Evolutionary conservation across 495 filamentous ascomycete species (phyloP).

Genomic region (Penicillium cosmopolitanum): DNA sequence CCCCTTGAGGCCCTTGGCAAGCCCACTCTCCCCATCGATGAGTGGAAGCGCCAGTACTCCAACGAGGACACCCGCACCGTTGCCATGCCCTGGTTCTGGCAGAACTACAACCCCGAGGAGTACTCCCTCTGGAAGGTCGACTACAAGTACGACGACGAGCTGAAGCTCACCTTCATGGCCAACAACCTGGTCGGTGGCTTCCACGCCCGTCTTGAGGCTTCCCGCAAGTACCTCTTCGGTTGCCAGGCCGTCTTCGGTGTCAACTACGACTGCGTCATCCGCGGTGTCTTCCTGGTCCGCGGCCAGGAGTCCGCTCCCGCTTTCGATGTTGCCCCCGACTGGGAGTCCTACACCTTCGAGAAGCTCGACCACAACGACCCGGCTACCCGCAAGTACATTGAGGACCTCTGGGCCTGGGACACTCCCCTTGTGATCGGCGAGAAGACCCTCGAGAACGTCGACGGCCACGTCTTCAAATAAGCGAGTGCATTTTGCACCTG

Average conservation of each 20-base stretch:
- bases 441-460: conserved; percentile 78
- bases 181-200: conserved; percentile 96
- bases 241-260: conserved; percentile 84
- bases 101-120: conserved; percentile 88
- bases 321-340: conserved; percentile 96
- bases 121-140: conserved; percentile 90
- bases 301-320: conserved; percentile 84
- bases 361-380: conserved; percentile 89
- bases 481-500: conserved; percentile 31
- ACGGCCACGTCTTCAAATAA: conserved; percentile 99
- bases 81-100: conserved; percentile 97
- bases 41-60: conserved; percentile 99
- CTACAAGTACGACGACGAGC: conserved; percentile 99
- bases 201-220: conserved; percentile 95
- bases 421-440: conserved; percentile 74
- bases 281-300: conserved; percentile 91
- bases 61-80: conserved; percentile 85
- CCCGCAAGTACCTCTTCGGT: conserved; percentile 98
- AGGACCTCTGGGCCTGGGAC: conserved; percentile 90
- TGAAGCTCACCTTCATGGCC: conserved; percentile 96
- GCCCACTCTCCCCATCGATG: conserved; percentile 82
- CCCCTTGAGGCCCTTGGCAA: conserved; percentile 84
- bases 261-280: conserved; percentile 84
- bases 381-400: conserved; percentile 81
- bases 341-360: conserved; percentile 91